Percentiles rank a stretch among this genome's conserved stretches.
phyloP scores from a whole-genome alignment of 306 rosid species.

The Echinosophora koreensis region DNA sequence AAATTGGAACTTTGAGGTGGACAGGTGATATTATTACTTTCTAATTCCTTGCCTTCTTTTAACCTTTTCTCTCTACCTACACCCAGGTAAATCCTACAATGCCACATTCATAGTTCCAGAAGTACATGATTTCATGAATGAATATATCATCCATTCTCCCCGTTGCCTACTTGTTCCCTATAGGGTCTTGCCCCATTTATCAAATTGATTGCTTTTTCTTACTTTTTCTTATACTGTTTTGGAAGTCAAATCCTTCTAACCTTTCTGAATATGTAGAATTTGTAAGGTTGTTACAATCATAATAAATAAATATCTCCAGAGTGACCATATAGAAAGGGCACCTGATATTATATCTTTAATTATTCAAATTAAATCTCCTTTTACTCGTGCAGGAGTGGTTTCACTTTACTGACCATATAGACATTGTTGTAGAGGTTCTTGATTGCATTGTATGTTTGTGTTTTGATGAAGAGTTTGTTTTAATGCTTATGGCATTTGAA shows the following conservation, averaged over 20 bases:
- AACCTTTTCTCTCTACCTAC: conserved; percentile 31
- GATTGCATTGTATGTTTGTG: too few relatives aligned
- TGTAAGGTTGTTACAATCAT: conserved; percentile 44
- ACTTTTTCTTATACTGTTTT: conserved; percentile 53
- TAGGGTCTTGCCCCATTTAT: conserved; percentile 41
- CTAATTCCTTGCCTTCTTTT: neutral
- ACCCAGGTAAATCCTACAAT: conserved; percentile 43
- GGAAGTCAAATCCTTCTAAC: conserved; percentile 59
- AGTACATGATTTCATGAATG: conserved; percentile 52
- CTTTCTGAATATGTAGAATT: conserved; percentile 52
- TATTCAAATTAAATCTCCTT: conserved; percentile 13
- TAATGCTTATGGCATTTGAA: too few relatives aligned
- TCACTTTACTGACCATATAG: too few relatives aligned
- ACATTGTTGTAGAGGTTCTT: too few relatives aligned
- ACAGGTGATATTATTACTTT: conserved; percentile 8
- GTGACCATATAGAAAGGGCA: conserved; percentile 41
- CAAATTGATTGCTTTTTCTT: conserved; percentile 50
- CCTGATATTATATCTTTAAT: conserved; percentile 40
- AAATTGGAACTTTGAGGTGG: conserved; percentile 55
- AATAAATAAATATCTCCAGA: conserved; percentile 43
- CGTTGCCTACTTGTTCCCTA: conserved; percentile 51
- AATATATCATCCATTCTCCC: conserved; percentile 45
- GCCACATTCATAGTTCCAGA: conserved; percentile 44
- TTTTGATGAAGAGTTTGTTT: too few relatives aligned
- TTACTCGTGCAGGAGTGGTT: conserved; percentile 31